These are phyloP conservation scores for Alternaria gaisen DNA, from an alignment of 2,329 filamentous ascomycete genomes.

Conservation along the genomic window DNA sequence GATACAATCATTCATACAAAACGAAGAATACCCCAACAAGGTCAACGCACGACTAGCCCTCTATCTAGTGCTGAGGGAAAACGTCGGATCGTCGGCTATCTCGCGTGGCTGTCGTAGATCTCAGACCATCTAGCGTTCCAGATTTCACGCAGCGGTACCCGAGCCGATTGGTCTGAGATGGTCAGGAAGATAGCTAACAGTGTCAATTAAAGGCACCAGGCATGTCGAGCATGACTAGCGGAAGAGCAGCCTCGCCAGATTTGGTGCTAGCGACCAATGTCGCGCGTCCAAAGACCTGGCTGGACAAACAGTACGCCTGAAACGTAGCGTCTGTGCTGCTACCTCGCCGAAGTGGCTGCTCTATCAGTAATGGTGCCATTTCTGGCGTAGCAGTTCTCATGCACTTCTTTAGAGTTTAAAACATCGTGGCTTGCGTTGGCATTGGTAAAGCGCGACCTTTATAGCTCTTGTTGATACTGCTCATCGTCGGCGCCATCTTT, in stretches of 20 bases:
- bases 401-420: neutral
- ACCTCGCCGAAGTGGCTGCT: neutral
- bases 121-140: neutral
- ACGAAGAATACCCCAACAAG: neutral
- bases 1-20: neutral
- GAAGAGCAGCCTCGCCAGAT: neutral
- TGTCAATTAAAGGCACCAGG: neutral
- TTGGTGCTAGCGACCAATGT: neutral
- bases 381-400: neutral
- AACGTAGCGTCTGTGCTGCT: neutral
- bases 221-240: constrained; percentile 1
- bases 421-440: neutral
- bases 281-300: neutral
- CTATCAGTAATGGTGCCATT: neutral
- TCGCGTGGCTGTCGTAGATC: neutral
- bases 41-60: neutral
- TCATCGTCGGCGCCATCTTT: neutral
- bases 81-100: neutral
- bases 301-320: neutral
- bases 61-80: neutral
- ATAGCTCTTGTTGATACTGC: constrained; percentile 7
- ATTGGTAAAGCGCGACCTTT: neutral
- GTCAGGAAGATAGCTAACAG: neutral
- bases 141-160: neutral
- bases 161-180: neutral